phyloP scores from a whole-genome alignment of 2,329 filamentous ascomycete species.

The Diaporthe sp. region DNA sequence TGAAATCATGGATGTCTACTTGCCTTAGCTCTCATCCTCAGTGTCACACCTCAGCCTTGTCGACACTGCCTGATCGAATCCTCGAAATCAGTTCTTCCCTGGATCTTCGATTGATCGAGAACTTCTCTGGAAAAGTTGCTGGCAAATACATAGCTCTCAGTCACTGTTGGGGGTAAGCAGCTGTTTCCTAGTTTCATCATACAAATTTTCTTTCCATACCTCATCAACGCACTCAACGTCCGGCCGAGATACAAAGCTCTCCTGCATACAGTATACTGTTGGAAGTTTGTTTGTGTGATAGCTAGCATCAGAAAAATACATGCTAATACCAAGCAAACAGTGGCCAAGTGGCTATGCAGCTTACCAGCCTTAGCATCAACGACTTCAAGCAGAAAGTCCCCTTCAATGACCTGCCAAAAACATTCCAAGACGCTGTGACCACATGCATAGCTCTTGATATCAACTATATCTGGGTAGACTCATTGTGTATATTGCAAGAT shows the following conservation, averaged over 20 bases:
- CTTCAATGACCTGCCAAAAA: not conserved
- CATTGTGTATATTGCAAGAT: constrained; percentile 17
- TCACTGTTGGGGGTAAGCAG: constrained; percentile 6
- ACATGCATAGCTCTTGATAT: not conserved
- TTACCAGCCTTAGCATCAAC: not conserved
- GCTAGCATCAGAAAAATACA: not conserved
- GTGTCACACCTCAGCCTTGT: not conserved
- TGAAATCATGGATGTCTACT: constrained; percentile 2
- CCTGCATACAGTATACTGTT: not conserved
- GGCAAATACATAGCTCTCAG: not conserved
- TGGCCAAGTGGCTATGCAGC: not conserved
- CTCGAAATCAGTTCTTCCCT: not conserved
- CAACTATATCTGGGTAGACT: not conserved
- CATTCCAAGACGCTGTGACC: constrained; percentile 11
- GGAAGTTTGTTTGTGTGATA: accelerated
- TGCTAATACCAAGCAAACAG: not conserved
- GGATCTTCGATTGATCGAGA: not conserved
- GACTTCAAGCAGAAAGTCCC: not conserved
- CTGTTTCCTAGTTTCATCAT: not conserved
- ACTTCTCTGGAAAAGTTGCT: not conserved
- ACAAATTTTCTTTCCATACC: too few relatives aligned
- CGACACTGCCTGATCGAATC: not conserved
- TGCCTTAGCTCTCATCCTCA: not conserved
- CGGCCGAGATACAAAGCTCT: not conserved
- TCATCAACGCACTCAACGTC: not conserved